Conservation (phyloP, 768 basidiomycete genomes). For the Lentinula raphanica region DNA sequence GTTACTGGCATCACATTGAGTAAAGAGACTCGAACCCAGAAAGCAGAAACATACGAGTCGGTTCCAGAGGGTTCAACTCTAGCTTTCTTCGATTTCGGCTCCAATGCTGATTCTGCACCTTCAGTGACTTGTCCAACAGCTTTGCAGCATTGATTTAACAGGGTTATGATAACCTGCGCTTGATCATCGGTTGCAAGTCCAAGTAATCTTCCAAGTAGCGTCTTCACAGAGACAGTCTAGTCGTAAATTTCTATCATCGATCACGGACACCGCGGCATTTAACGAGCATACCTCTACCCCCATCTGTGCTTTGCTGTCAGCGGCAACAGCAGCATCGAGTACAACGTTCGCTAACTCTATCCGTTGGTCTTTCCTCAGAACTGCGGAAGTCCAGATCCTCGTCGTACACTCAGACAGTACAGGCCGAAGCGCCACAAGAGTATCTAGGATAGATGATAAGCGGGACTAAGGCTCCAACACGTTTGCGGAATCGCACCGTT, state of each 20-base stretch:
- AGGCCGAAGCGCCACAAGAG: background rate
- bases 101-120: slow-evolving; percentile 45
- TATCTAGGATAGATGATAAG: background rate
- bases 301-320: background rate
- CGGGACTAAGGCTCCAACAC: no score
- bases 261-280: background rate
- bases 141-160: slow-evolving; percentile 45
- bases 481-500: background rate
- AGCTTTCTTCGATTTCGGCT: slow-evolving; percentile 61
- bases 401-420: background rate
- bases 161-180: background rate
- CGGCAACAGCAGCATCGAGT: slow-evolving; percentile 29
- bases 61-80: slow-evolving; percentile 50
- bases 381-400: slow-evolving; percentile 39
- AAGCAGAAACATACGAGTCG: background rate
- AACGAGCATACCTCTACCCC: background rate
- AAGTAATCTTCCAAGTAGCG: background rate
- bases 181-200: background rate
- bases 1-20: background rate
- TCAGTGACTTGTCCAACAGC: slow-evolving; percentile 44
- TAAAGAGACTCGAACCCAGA: slow-evolving; percentile 1
- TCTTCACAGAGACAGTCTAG: background rate
- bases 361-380: slow-evolving; percentile 48
- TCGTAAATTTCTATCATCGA: background rate
- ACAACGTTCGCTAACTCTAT: slow-evolving; percentile 50